Evolutionary conservation across 208 protist species (phyloP).

Genomic region (Phytomonas francai): DNA sequence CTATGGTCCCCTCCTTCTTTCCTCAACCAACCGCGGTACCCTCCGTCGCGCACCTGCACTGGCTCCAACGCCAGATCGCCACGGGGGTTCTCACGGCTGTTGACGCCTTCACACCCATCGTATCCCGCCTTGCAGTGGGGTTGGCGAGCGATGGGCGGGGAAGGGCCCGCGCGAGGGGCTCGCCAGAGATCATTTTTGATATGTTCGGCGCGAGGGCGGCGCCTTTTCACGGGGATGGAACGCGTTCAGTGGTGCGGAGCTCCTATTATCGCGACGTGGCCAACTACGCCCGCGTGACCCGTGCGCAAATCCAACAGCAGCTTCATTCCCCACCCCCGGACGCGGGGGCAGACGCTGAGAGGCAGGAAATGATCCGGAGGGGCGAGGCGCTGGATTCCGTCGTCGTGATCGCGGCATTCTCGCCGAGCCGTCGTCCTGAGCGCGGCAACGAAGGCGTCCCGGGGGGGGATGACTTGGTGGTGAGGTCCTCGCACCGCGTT

Average conservation of each 20-base stretch:
- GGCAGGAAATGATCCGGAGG: neutral
- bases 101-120: slow-evolving; percentile 33
- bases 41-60: slow-evolving; percentile 49
- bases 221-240: too few relatives aligned
- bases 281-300: slow-evolving; percentile 14
- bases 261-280: slow-evolving; percentile 25
- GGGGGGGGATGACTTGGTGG: too few relatives aligned
- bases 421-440: neutral
- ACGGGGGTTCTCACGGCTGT: slow-evolving; percentile 36
- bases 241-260: neutral
- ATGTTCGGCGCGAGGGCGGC: slow-evolving; percentile 9
- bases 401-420: slow-evolving; percentile 12
- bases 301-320: neutral
- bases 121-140: slow-evolving; percentile 26
- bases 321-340: too few relatives aligned
- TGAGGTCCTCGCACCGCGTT: too few relatives aligned
- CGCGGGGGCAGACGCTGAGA: too few relatives aligned
- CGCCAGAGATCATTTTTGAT: slow-evolving; percentile 14
- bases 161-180: neutral
- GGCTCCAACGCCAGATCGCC: slow-evolving; percentile 77
- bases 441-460: neutral
- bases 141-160: slow-evolving; percentile 4
- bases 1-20: neutral
- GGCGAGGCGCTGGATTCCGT: slow-evolving; percentile 3
- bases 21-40: neutral